phyloP scores from a whole-genome alignment of 805 yeast species.

The Metschnikowia kunwiensis region DNA sequence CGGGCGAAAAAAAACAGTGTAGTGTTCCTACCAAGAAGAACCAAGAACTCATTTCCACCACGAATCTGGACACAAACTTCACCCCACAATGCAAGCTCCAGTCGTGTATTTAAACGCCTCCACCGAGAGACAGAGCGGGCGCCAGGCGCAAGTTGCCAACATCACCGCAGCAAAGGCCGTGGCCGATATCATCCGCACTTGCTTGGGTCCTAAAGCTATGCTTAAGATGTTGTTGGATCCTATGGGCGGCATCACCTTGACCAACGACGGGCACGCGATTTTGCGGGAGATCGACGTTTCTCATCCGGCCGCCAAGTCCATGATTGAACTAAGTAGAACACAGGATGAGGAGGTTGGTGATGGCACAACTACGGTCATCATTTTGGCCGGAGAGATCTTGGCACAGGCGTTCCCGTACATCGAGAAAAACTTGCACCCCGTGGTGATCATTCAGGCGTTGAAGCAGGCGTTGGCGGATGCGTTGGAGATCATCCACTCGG shows the following conservation, averaged over 20 bases:
- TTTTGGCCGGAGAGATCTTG: slow-evolving; percentile 92
- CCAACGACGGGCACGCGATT: slow-evolving; percentile 98
- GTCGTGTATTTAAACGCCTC: slow-evolving; percentile 62
- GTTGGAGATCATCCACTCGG: slow-evolving; percentile 76
- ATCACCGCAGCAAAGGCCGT: slow-evolving; percentile 99
- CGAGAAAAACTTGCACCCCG: slow-evolving; percentile 96
- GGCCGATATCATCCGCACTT: slow-evolving; percentile 94
- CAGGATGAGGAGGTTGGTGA: slow-evolving; percentile 99
- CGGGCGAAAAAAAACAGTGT: slow-evolving; percentile 5
- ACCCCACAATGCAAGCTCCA: slow-evolving; percentile 47
- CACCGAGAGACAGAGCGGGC: slow-evolving; percentile 91
- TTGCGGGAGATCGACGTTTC: slow-evolving; percentile 95
- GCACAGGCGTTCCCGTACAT: slow-evolving; percentile 94
- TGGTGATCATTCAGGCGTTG: slow-evolving; percentile 89
- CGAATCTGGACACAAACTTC: too few relatives aligned
- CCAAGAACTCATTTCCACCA: slow-evolving; percentile 4
- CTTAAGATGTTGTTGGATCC: slow-evolving; percentile 97
- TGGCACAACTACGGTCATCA: slow-evolving; percentile 96
- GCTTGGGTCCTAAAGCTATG: slow-evolving; percentile 99
- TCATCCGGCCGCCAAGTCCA: slow-evolving; percentile 98
- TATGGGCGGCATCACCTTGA: slow-evolving; percentile 91
- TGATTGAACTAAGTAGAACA: slow-evolving; percentile 95
- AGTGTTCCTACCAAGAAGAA: slow-evolving; percentile 9
- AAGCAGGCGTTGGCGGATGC: slow-evolving; percentile 91
- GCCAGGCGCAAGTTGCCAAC: slow-evolving; percentile 94